phyloP scores from a whole-genome alignment of 768 basidiomycete species.

The Termitomyces sp. region DNA sequence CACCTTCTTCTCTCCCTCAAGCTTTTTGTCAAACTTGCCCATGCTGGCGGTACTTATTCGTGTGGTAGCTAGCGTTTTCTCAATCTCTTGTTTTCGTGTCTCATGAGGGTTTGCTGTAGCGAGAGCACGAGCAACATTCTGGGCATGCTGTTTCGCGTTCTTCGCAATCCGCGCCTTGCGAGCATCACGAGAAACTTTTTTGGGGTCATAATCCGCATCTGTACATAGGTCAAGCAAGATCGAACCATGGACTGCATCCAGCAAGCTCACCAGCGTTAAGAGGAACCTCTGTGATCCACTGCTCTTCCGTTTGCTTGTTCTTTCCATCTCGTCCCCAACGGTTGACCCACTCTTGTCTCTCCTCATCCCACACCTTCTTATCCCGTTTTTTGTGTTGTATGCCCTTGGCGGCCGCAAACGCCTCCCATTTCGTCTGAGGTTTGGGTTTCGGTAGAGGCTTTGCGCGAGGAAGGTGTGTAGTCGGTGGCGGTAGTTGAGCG shows the following conservation, averaged over 20 bases:
- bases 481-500: slow-evolving; percentile 73
- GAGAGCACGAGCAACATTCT: slow-evolving; percentile 61
- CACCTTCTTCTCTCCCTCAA: slow-evolving; percentile 89
- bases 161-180: slow-evolving; percentile 80
- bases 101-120: slow-evolving; percentile 28
- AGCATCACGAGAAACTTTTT: slow-evolving; percentile 64
- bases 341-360: slow-evolving; percentile 86
- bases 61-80: slow-evolving; percentile 68
- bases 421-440: slow-evolving; percentile 93
- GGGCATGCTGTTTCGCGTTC: slow-evolving; percentile 71
- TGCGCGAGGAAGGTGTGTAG: slow-evolving; percentile 75
- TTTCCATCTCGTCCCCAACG: slow-evolving; percentile 88
- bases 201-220: slow-evolving; percentile 82
- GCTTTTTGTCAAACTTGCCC: slow-evolving; percentile 87
- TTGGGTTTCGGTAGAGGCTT: slow-evolving; percentile 94
- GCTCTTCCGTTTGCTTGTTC: slow-evolving; percentile 80
- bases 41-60: slow-evolving; percentile 89
- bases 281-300: slow-evolving; percentile 93
- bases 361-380: slow-evolving; percentile 89
- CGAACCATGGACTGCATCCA: neutral
- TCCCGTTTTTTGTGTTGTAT: slow-evolving; percentile 78
- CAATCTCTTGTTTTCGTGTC: slow-evolving; percentile 67
- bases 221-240: neutral
- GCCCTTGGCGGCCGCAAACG: slow-evolving; percentile 91
- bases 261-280: slow-evolving; percentile 61